phyloP scores from a whole-genome alignment of 192 early-diverging fungal genomes.

The Piromyces sp. region DNA sequence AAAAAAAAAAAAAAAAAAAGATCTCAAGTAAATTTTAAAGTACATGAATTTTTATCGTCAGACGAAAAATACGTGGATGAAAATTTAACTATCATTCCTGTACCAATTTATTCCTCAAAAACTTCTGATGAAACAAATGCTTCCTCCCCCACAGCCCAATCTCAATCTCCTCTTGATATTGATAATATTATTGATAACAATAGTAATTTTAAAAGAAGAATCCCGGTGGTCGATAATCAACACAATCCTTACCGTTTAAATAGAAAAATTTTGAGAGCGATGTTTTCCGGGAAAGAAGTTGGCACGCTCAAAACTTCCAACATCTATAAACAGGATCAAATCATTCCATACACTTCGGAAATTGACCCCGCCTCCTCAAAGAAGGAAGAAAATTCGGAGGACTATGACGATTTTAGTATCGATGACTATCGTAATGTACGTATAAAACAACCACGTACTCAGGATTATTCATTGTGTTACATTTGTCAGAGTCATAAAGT shows the following conservation, averaged over 20 bases:
- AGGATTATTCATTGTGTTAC: neutral
- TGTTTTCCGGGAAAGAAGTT: neutral
- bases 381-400: too few relatives aligned
- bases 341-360: neutral
- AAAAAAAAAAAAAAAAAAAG: neutral
- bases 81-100: conserved; percentile 45
- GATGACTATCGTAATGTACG: neutral
- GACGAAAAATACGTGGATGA: conserved; percentile 31
- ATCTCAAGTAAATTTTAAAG: neutral
- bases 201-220: neutral
- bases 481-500: neutral
- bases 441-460: neutral
- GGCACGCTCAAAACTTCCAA: neutral
- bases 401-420: neutral
- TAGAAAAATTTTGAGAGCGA: neutral
- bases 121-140: conserved; percentile 8
- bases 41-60: conserved; percentile 9
- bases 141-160: neutral
- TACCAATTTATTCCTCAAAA: conserved; percentile 33
- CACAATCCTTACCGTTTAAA: conserved; percentile 8
- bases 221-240: conserved; percentile 46
- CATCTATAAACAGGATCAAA: neutral
- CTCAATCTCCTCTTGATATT: conserved; percentile 2
- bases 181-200: neutral
- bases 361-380: neutral